phyloP scores from a whole-genome alignment of 805 yeast genomes.

The Hanseniaspora vineae region DNA sequence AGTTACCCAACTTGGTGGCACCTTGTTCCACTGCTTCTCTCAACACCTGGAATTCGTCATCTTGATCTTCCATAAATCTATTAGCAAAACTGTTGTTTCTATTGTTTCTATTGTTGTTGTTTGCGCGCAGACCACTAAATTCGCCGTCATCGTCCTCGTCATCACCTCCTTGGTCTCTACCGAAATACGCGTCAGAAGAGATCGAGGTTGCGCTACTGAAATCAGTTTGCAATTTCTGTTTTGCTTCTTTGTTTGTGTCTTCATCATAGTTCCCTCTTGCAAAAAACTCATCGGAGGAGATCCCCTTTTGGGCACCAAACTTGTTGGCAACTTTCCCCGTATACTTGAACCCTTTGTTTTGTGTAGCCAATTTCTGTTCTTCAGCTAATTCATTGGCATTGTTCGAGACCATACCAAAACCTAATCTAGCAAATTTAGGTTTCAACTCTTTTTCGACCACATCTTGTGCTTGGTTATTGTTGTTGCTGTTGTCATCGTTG shows the following conservation, averaged over 20 bases:
- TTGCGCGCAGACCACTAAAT: slow-evolving; percentile 19
- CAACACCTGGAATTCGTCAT: slow-evolving; percentile 77
- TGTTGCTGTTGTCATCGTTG: slow-evolving; percentile 14
- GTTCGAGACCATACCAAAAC: slow-evolving; percentile 78
- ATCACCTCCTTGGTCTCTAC: slow-evolving; percentile 50
- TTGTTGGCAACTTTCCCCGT: slow-evolving; percentile 66
- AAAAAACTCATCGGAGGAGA: slow-evolving; percentile 89
- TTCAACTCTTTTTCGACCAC: slow-evolving; percentile 28
- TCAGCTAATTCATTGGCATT: slow-evolving; percentile 36
- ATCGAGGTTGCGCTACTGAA: slow-evolving; percentile 83
- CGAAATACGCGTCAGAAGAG: slow-evolving; percentile 86
- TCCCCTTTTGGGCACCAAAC: slow-evolving; percentile 84
- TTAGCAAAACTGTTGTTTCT: slow-evolving; percentile 37
- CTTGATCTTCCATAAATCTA: slow-evolving; percentile 54
- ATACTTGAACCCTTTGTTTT: slow-evolving; percentile 45
- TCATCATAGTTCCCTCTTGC: slow-evolving; percentile 81
- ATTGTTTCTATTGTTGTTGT: slow-evolving; percentile 16
- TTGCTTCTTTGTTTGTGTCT: slow-evolving; percentile 66
- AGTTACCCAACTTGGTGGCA: slow-evolving; percentile 75
- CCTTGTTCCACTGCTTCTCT: slow-evolving; percentile 91
- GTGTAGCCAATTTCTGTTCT: slow-evolving; percentile 25
- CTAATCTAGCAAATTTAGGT: slow-evolving; percentile 67
- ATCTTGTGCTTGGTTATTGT: slow-evolving; percentile 22
- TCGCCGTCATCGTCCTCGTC: slow-evolving; percentile 15
- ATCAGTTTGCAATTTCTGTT: slow-evolving; percentile 53